phyloP scores from a whole-genome alignment of 2,329 filamentous ascomycete genomes.

The Tricladium varicosporioides region DNA sequence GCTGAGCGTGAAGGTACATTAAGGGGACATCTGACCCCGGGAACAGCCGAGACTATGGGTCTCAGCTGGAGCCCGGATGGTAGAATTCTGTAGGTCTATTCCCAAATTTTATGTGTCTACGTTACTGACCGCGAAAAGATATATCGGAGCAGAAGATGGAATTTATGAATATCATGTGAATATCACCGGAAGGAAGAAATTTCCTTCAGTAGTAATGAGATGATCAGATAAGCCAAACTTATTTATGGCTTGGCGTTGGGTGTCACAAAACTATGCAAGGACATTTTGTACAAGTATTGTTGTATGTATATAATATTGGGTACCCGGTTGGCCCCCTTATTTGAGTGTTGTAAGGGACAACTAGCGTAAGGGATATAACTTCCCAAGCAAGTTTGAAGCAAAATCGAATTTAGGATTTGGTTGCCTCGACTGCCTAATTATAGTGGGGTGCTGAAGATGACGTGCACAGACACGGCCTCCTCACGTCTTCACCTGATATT shows the following conservation, averaged over 20 bases:
- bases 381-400: too few relatives aligned
- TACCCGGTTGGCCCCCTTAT: too few relatives aligned
- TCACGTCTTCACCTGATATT: too few relatives aligned
- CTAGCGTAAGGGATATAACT: too few relatives aligned
- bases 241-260: neutral
- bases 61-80: constrained; percentile 63
- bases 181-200: constrained; percentile 56
- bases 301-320: too few relatives aligned
- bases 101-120: neutral
- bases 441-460: too few relatives aligned
- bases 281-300: neutral
- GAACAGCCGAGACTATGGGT: constrained; percentile 59
- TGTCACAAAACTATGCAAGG: neutral
- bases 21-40: constrained; percentile 36
- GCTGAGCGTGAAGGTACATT: constrained; percentile 27
- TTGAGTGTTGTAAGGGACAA: too few relatives aligned
- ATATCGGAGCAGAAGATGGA: constrained; percentile 66
- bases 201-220: constrained; percentile 53
- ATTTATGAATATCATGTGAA: constrained; percentile 74
- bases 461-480: too few relatives aligned
- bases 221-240: constrained; percentile 29
- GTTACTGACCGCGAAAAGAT: constrained; percentile 41
- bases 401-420: too few relatives aligned
- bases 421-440: too few relatives aligned
- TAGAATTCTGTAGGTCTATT: constrained; percentile 50